Conservation (phyloP, 2,329 filamentous ascomycete species). For the Aspergillus tamarii region DNA sequence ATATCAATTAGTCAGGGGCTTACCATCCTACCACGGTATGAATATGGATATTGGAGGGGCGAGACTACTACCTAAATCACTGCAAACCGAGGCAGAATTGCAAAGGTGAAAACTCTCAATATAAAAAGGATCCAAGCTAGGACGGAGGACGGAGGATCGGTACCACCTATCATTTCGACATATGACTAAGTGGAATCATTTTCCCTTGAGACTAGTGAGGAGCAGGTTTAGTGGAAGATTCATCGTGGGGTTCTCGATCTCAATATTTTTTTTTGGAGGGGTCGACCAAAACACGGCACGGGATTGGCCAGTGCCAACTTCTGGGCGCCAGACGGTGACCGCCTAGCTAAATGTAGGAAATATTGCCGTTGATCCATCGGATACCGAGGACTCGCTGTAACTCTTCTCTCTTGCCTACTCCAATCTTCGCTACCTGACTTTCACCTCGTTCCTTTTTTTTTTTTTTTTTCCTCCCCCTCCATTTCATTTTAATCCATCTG, state of each 20-base stretch:
- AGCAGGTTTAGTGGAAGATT: neutral
- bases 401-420: neutral
- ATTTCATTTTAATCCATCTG: neutral
- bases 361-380: neutral
- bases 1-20: too few species aligned
- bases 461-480: neutral
- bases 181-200: neutral
- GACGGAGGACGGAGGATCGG: neutral
- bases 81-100: neutral
- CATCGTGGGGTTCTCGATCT: neutral
- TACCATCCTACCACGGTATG: too few species aligned
- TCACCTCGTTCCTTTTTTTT: neutral
- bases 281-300: neutral
- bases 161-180: neutral
- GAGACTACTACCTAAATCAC: neutral
- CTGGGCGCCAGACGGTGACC: neutral
- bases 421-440: neutral
- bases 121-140: neutral
- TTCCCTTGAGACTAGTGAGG: neutral
- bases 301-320: constrained; percentile 18
- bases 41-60: too few species aligned
- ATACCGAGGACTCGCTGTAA: too few species aligned
- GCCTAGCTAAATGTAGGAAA: neutral
- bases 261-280: neutral
- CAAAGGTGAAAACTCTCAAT: neutral